These are phyloP conservation scores for Xerocomus nothofagi DNA, from an alignment of 1,284 basidiomycete species.

Conservation along the genomic window DNA sequence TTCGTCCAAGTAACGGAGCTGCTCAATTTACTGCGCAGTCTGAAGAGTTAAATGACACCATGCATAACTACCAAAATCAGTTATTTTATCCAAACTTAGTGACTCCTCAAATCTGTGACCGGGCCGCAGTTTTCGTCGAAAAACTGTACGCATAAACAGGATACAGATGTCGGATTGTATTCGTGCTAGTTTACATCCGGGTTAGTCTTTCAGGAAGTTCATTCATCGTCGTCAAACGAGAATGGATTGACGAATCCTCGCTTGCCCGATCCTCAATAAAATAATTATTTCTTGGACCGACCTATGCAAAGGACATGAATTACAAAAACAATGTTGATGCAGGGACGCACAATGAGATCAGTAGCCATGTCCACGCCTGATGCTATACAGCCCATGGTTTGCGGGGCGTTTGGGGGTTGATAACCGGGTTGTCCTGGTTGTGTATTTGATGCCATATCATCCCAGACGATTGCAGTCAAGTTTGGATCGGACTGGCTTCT, in stretches of 20 bases:
- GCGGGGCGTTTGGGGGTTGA: neutral
- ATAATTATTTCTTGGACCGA: neutral
- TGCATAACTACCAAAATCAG: neutral
- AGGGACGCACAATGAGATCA: neutral
- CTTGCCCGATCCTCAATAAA: neutral
- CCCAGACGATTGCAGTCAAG: conserved; percentile 11
- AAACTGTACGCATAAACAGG: neutral
- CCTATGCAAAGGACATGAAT: neutral
- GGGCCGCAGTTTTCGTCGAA: neutral
- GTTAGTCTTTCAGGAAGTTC: neutral
- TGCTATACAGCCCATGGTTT: neutral
- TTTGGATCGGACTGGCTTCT: conserved; percentile 5
- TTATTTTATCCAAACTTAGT: neutral
- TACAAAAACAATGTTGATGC: too few species aligned
- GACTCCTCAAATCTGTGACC: neutral
- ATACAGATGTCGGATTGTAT: neutral
- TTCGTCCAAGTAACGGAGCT: too few species aligned
- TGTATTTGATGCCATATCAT: neutral
- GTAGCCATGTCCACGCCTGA: neutral
- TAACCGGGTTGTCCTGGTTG: neutral
- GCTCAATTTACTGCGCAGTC: too few species aligned
- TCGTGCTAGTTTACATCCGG: neutral
- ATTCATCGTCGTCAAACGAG: neutral
- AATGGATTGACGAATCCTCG: neutral
- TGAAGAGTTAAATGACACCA: too few species aligned